phyloP scores from a whole-genome alignment of 148 eudicot species.

The Rhododendron ferrugineum region DNA sequence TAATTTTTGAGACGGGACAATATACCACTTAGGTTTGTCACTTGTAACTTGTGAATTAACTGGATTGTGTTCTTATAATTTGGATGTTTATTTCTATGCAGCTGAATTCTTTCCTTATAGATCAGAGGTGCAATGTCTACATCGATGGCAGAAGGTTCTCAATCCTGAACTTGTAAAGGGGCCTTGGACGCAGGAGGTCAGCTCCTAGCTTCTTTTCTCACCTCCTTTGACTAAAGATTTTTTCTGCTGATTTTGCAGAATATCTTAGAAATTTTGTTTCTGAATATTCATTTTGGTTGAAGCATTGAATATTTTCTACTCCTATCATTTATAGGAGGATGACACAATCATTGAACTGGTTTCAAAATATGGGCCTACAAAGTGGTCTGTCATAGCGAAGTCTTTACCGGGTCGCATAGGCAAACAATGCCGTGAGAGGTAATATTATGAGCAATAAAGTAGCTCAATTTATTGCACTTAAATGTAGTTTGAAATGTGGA shows the following conservation, averaged over 20 bases:
- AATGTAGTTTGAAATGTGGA: not conserved
- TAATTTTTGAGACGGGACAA: not conserved
- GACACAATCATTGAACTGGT: slow-evolving; percentile 71
- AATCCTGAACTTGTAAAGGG: slow-evolving; percentile 97
- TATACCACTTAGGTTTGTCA: not conserved
- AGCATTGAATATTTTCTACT: slow-evolving; percentile 2
- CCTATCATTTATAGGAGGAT: slow-evolving; percentile 61
- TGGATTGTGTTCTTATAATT: not conserved
- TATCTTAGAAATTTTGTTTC: not conserved
- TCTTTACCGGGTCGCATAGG: slow-evolving; percentile 94
- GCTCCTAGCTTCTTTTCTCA: slow-evolving; percentile 7
- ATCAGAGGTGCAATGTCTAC: slow-evolving; percentile 94
- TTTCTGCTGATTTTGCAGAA: not conserved
- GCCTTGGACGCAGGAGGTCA: slow-evolving; percentile 92
- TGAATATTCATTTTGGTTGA: slow-evolving; percentile 2
- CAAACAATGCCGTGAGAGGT: slow-evolving; percentile 98
- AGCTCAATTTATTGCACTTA: not conserved
- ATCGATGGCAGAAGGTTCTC: slow-evolving; percentile 98
- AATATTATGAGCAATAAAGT: not conserved
- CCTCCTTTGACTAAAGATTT: not conserved
- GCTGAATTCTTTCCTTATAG: slow-evolving; percentile 93
- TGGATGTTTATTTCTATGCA: slow-evolving; percentile 35
- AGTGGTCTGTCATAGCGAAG: slow-evolving; percentile 94
- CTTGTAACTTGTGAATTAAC: not conserved
- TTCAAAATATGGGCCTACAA: slow-evolving; percentile 78